Conservation (phyloP, 805 yeast genomes). For the Tetrapisispora namnaoensis region DNA sequence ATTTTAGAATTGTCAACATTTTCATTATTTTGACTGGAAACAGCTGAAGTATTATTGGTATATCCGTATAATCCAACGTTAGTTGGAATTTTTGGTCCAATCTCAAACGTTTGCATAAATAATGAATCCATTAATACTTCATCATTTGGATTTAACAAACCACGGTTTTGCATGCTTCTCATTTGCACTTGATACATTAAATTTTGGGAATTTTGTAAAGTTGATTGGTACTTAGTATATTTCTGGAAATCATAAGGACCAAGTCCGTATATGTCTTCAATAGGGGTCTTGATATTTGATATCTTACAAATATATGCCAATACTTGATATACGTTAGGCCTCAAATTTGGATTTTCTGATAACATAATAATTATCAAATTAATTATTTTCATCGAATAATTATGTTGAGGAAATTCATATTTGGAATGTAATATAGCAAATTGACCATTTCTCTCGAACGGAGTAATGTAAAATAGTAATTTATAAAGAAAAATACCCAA, state of each 20-base stretch:
- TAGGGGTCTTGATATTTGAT: constrained; percentile 44
- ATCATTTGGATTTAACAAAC: constrained; percentile 5
- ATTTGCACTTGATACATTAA: constrained; percentile 20
- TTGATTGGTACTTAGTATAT: constrained; percentile 41
- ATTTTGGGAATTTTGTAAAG: constrained; percentile 20
- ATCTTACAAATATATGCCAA: constrained; percentile 52
- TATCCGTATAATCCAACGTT: background rate
- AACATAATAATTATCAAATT: constrained; percentile 70
- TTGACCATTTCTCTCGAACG: constrained; percentile 79
- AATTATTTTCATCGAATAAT: constrained; percentile 60
- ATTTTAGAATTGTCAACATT: background rate
- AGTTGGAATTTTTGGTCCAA: constrained; percentile 20
- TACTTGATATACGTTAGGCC: constrained; percentile 87
- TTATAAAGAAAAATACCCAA: constrained; percentile 86
- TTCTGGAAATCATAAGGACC: constrained; percentile 52
- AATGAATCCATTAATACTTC: constrained; percentile 15
- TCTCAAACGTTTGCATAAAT: constrained; percentile 21
- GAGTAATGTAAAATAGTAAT: constrained; percentile 85
- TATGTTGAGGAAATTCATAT: constrained; percentile 70
- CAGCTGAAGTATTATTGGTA: background rate
- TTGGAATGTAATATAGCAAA: constrained; percentile 79
- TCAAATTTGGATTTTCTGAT: constrained; percentile 66
- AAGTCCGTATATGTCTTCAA: constrained; percentile 32
- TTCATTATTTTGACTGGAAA: background rate
- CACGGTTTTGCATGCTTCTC: constrained; percentile 10